Percentiles rank a stretch among this genome's conserved stretches.
Conservation (phyloP, 2,329 filamentous ascomycete genomes). For the Aspergillus ibericus region DNA sequence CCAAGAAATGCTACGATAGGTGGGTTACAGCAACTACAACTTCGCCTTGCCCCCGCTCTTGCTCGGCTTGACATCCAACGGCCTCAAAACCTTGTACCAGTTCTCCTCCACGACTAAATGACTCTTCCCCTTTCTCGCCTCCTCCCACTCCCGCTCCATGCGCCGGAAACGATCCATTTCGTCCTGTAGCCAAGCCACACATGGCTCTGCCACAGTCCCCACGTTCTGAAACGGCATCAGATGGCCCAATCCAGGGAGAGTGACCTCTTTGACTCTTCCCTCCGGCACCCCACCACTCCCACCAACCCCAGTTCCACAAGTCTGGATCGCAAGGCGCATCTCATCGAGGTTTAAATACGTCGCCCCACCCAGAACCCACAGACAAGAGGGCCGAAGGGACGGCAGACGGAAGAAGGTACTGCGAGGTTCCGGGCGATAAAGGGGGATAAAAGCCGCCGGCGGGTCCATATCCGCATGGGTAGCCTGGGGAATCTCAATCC, state of each 20-base stretch:
- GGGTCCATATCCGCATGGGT: conserved; percentile 2
- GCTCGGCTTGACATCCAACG: not conserved
- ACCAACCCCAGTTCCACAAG: not conserved
- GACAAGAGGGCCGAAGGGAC: not conserved
- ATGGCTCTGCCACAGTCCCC: not conserved
- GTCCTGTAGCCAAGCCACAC: not conserved
- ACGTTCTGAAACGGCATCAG: not conserved
- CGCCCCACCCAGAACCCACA: not conserved
- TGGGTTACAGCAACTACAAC: not conserved
- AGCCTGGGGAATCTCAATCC: not conserved
- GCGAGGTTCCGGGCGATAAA: not conserved
- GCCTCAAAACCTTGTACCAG: not conserved
- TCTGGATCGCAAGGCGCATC: not conserved
- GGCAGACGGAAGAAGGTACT: not conserved
- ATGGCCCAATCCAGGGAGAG: not conserved
- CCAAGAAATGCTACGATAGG: too few relatives aligned
- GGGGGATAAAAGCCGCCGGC: not conserved
- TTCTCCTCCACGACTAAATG: not conserved
- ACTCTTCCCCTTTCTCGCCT: not conserved
- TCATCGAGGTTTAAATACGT: not conserved
- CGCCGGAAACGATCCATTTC: not conserved
- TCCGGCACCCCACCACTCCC: not conserved
- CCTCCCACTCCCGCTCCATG: not conserved
- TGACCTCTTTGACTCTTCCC: not conserved
- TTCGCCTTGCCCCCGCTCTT: not conserved